Evolutionary conservation across 495 filamentous ascomycete genomes (phyloP).

Genomic region (Penicillium dipodomyicola): DNA sequence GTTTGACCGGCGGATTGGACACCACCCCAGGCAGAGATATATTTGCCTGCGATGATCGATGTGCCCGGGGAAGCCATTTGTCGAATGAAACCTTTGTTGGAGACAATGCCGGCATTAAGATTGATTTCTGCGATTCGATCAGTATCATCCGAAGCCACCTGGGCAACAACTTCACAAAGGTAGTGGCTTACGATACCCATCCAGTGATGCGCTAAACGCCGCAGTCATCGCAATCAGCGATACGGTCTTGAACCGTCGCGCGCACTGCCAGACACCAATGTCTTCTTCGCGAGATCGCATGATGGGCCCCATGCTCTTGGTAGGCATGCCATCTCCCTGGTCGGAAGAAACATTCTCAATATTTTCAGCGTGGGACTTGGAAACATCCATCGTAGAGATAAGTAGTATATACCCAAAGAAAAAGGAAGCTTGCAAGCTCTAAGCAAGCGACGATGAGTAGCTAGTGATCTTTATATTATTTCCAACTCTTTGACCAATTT

Average conservation of each 20-base stretch:
- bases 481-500: neutral
- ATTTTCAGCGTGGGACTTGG: conserved; percentile 8
- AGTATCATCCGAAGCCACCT: neutral
- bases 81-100: conserved; percentile 41
- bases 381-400: conserved; percentile 6
- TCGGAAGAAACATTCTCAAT: conserved; percentile 14
- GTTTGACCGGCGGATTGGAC: conserved; percentile 43
- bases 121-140: conserved; percentile 33
- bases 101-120: conserved; percentile 40
- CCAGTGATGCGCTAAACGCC: conserved; percentile 39
- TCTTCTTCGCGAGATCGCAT: conserved; percentile 36
- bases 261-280: conserved; percentile 32
- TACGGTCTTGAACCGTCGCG: conserved; percentile 25
- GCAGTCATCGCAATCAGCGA: conserved; percentile 34
- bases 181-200: conserved; percentile 38
- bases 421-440: too few species aligned
- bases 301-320: conserved; percentile 6
- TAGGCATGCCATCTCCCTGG: neutral
- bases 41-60: conserved; percentile 33
- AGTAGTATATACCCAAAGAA: neutral
- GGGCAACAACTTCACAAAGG: neutral
- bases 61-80: conserved; percentile 34
- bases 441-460: neutral
- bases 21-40: conserved; percentile 41
- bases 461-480: neutral